phyloP scores from a whole-genome alignment of 805 yeast genomes.

The Candida patagonica region DNA sequence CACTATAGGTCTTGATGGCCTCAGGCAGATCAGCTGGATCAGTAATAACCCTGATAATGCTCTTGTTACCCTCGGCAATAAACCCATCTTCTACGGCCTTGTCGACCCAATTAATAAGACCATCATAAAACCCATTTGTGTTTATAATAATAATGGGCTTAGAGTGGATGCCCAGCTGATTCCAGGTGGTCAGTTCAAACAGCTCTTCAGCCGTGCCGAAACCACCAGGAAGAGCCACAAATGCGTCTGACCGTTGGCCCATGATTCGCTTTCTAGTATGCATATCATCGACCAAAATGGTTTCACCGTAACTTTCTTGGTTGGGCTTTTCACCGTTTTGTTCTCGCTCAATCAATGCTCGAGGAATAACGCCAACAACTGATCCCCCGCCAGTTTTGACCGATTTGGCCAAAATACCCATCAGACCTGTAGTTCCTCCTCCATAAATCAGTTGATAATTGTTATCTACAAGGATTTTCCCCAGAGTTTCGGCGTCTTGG shows the following conservation, averaged over 20 bases:
- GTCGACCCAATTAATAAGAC: slow-evolving; percentile 50
- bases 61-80: slow-evolving; percentile 56
- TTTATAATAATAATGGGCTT: slow-evolving; percentile 76
- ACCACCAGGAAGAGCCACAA: slow-evolving; percentile 87
- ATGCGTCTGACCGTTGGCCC: slow-evolving; percentile 82
- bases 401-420: slow-evolving; percentile 21
- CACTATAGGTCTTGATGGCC: slow-evolving; percentile 48
- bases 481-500: slow-evolving; percentile 49
- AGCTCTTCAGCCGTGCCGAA: slow-evolving; percentile 85
- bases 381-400: slow-evolving; percentile 19
- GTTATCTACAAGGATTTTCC: slow-evolving; percentile 44
- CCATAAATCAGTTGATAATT: slow-evolving; percentile 79
- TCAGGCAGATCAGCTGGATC: slow-evolving; percentile 60
- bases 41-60: slow-evolving; percentile 58
- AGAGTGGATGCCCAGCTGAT: slow-evolving; percentile 75
- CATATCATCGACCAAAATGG: slow-evolving; percentile 80
- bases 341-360: slow-evolving; percentile 67
- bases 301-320: slow-evolving; percentile 55
- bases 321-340: slow-evolving; percentile 44
- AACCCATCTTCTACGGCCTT: slow-evolving; percentile 58
- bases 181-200: slow-evolving; percentile 87
- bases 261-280: slow-evolving; percentile 79
- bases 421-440: slow-evolving; percentile 57
- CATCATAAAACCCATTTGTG: slow-evolving; percentile 72
- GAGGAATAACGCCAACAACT: slow-evolving; percentile 83